Evolutionary conservation across 768 basidiomycete genomes (phyloP), one percentile per base, ranked within the genome.

Genomic region (Phanerochaete carnosa): DNA sequence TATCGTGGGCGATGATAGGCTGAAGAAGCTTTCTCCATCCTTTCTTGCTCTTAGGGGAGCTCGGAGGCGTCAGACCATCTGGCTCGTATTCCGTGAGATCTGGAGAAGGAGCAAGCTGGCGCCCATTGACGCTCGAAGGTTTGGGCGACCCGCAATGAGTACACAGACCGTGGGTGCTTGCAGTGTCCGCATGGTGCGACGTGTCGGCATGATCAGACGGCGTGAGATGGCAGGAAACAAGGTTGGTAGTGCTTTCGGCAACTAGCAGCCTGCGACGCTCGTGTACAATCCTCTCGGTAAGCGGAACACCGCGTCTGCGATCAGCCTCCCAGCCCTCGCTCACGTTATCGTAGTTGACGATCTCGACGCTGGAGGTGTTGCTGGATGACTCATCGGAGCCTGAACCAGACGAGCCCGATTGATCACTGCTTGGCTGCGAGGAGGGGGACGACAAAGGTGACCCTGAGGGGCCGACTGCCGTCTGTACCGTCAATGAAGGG

Each of bases 271-370:
- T 25, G 45, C 35, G 62, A 37, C 75, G 68, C 62, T 73, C 70
- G 22, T 68, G 61, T 16, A 63, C 46, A 2, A 75, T 75, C 58
- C 79, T 71, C 61, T 79, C 75, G 54, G 78, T 75, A 60, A 83
- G 68, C 51, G 76, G 72, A 11, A 79, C 62, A 3, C 80, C 81
- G 39, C 73, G 70, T 45, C 75, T 71, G 35, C 79, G 76, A 59
- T 82, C 79, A 25, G 75, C 74, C 45, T 79, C 77, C 79, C 79
- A 80, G 47, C 60, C 51, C 39, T 74, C 71, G 49, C 65, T 80
- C 59, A n/a, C 35, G 9, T 12, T 29, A 8, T 79, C 79, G 56
- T 78, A 64, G 37, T 83, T 81, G 46, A 87, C 76, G 43, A 87
- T 78, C 65, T 83, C 84, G 55, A 86, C 71, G 64, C 72, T 73